Evolutionary conservation across 805 yeast species (phyloP), one percentile per base, ranked within the genome.

Genomic region (Metschnikowia gelsemii): DNA sequence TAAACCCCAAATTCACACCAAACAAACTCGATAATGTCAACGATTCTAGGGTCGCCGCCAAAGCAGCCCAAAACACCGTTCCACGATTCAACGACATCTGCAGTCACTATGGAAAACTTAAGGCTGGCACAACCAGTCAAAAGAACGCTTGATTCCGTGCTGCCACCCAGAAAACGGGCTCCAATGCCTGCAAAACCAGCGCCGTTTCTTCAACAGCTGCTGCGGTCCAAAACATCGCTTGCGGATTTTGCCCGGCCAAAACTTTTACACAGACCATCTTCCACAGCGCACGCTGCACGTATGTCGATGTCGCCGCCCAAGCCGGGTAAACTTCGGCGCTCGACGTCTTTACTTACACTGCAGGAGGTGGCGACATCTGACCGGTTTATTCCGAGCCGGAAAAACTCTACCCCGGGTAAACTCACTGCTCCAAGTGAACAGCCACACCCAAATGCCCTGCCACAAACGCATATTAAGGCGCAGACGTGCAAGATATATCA

Each of bases 401-500:
- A 66, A 33, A 70, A 70, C 50, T 57, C 72, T 3, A 62, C 65
- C 2, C 56, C 64, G 3, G 66, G 70, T n/a, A 67, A 66, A 37
- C 55, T 70, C 22, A 60, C 68, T 32, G 58, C 69, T 11, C 42
- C 48, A 6, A 52, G 50, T n/a, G 47, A 55, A n/a, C 46, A 52
- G 14, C 73, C 72, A 2, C 70, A 60, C 40, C 75, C 75, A 2
- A 67, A 68, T 52, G 74, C 74, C 13, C 68, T 77, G 40, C 82
- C 82, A 1, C 68, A 70, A 45, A 73, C 77, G 5, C 80, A 78
- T 54, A 76, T 78, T 32, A 72, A 71, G 50, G 75, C 75, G 3
- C 80, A 76, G 54, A 75, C 78, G 3, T 63, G 75, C 7, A 70
- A 73, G 47, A 73, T 76, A 4, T 87, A 87, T 56, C 84, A 84